Percentiles rank a stretch among this genome's conserved stretches.
These are phyloP conservation scores for Fraxinus ornus DNA, from an alignment of 305 asterid genomes.

Conservation along the genomic window DNA sequence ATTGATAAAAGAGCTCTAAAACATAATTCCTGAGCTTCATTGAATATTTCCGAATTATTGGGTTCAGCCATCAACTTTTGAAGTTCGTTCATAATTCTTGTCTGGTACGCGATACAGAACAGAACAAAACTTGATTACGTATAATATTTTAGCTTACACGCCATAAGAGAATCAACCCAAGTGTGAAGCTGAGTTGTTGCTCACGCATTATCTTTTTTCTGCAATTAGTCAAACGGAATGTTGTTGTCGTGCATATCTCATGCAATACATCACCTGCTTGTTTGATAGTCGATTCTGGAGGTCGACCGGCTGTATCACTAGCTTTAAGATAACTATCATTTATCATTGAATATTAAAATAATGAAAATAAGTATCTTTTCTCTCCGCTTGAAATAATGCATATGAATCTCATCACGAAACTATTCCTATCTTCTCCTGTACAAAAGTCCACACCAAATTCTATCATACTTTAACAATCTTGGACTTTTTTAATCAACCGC, in stretches of 20 bases:
- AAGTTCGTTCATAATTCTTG: neutral
- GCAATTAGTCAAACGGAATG: neutral
- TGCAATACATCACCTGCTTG: conserved; percentile 11
- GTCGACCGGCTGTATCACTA: neutral
- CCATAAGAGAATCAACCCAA: neutral
- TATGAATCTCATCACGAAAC: conserved; percentile 26
- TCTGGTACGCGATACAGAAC: neutral
- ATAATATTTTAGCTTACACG: too few species aligned
- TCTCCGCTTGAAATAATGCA: conserved; percentile 36
- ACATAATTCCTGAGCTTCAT: neutral
- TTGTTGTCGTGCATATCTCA: neutral
- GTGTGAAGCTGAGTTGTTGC: neutral
- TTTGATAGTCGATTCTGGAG: neutral
- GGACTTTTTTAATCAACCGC: conserved; percentile 1
- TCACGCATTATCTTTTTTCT: neutral
- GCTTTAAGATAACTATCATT: conserved; percentile 19
- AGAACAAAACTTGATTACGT: too few species aligned
- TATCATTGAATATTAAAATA: conserved; percentile 27
- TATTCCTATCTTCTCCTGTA: conserved; percentile 33
- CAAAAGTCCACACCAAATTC: conserved; percentile 34
- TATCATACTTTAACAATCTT: conserved; percentile 16
- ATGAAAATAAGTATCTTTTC: conserved; percentile 35
- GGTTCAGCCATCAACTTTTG: neutral
- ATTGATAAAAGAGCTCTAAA: neutral
- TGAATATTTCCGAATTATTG: neutral